Evolutionary conservation across 768 basidiomycete genomes (phyloP).

Genomic region (Tricholoma terreum): DNA sequence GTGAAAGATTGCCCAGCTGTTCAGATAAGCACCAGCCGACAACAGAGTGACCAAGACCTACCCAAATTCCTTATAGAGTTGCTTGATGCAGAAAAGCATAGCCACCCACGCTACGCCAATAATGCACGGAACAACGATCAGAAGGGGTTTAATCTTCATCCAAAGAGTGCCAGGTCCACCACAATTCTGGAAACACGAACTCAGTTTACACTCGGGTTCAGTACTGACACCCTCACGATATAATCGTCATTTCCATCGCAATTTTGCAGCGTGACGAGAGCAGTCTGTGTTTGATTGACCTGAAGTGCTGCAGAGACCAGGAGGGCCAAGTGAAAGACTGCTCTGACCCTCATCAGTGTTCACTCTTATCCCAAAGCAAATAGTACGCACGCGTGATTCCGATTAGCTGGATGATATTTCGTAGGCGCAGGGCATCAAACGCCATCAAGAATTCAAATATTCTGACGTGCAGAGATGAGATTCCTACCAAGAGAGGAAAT

Average conservation of each 20-base stretch:
- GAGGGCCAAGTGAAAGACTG: conserved; percentile 75
- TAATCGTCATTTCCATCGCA: conserved; percentile 34
- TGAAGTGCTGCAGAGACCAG: conserved; percentile 74
- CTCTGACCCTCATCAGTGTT: conserved; percentile 1
- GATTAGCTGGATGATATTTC: conserved; percentile 76
- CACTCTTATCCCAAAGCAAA: not conserved
- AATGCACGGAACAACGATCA: conserved; percentile 70
- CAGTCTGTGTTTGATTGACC: conserved; percentile 68
- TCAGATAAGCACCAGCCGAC: conserved; percentile 5
- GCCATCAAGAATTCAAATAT: conserved; percentile 79
- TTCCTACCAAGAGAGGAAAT: not conserved
- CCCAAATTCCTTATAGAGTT: conserved; percentile 83
- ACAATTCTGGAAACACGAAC: conserved; percentile 35
- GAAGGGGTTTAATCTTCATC: conserved; percentile 56
- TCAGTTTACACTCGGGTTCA: not conserved
- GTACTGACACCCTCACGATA: conserved; percentile 34
- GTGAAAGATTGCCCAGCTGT: conserved; percentile 88
- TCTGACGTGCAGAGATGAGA: conserved; percentile 34
- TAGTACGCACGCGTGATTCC: conserved; percentile 60
- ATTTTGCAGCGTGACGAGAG: conserved; percentile 41
- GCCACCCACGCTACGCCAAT: conserved; percentile 65
- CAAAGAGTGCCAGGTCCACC: conserved; percentile 56
- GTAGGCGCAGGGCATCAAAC: conserved; percentile 74
- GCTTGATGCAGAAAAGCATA: conserved; percentile 64
- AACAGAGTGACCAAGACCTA: conserved; percentile 25